Evolutionary conservation across 208 protist species (phyloP).

Genomic region (Acanthamoeba castellanii): DNA sequence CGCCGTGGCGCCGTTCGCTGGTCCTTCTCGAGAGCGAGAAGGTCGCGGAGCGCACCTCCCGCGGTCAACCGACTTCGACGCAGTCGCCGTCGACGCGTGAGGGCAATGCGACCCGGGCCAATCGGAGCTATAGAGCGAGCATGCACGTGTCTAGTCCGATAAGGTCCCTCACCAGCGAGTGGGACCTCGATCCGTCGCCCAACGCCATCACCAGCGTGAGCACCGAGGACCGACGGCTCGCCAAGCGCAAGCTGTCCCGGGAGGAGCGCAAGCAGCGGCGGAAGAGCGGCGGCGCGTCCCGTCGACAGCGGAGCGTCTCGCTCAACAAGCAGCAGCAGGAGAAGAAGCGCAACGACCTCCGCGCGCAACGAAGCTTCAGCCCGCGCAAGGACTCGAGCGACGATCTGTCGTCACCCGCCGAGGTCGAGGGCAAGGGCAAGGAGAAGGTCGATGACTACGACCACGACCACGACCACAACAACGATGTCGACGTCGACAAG

Average conservation of each 20-base stretch:
- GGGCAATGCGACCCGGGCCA: not conserved
- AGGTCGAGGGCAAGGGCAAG: conserved; percentile 1
- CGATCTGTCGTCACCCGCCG: not conserved
- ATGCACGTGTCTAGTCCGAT: not conserved
- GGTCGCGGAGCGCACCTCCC: not conserved
- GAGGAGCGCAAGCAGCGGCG: not conserved
- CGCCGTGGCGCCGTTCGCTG: conserved; percentile 7
- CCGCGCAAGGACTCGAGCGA: not conserved
- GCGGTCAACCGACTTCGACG: not conserved
- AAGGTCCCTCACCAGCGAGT: not conserved
- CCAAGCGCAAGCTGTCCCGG: not conserved
- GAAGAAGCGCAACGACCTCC: not conserved
- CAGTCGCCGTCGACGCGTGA: not conserved
- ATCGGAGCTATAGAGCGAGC: not conserved
- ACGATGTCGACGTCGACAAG: not conserved
- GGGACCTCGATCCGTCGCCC: not conserved
- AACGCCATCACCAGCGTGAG: not conserved
- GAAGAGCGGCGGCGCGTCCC: not conserved
- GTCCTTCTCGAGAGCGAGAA: conserved; percentile 35
- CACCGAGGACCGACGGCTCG: not conserved
- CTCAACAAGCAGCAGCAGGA: not conserved
- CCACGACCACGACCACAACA: not conserved
- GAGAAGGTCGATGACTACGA: not conserved
- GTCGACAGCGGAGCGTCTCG: not conserved
- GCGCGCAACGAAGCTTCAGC: not conserved